Evolutionary conservation across 768 basidiomycete genomes (phyloP).

Genomic region (Tylopilus subfusipes): DNA sequence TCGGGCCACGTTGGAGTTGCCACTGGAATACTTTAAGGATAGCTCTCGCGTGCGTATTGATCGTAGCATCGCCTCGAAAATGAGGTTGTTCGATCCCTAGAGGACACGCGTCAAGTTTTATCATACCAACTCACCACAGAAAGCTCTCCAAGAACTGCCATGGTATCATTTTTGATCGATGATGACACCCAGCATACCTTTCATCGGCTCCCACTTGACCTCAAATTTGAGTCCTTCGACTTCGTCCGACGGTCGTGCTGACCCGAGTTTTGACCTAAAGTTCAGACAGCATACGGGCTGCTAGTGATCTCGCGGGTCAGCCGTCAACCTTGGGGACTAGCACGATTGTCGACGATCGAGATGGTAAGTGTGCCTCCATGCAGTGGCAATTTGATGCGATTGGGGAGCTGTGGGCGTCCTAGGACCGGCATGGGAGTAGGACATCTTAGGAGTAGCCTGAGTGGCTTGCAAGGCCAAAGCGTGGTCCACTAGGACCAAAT

Average conservation of each 20-base stretch:
- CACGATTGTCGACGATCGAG: conserved; percentile 57
- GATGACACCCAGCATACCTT: conserved; percentile 58
- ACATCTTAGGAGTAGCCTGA: conserved; percentile 33
- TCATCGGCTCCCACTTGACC: conserved; percentile 76
- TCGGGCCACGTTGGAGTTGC: conserved; percentile 50
- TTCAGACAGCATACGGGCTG: conserved; percentile 52
- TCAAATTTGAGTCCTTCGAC: conserved; percentile 66
- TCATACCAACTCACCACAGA: conserved; percentile 49
- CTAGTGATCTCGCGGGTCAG: conserved; percentile 52
- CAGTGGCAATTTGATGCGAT: conserved; percentile 46
- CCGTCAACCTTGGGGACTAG: conserved; percentile 36
- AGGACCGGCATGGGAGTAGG: conserved; percentile 31
- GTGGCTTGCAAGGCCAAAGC: too few species aligned
- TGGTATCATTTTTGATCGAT: conserved; percentile 48
- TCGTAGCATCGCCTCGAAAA: conserved; percentile 69
- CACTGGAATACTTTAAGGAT: conserved; percentile 56
- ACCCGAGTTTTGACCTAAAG: conserved; percentile 61
- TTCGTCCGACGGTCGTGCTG: conserved; percentile 61
- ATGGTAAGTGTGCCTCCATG: conserved; percentile 74
- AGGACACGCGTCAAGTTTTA: background rate
- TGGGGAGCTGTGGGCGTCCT: conserved; percentile 28
- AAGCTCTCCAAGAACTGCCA: conserved; percentile 41
- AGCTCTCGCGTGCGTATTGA: conserved; percentile 60
- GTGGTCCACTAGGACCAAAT: too few species aligned
- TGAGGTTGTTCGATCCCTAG: conserved; percentile 65